Percentiles rank a stretch among this genome's conserved stretches.
phyloP scores from a whole-genome alignment of 805 yeast species.

The Metschnikowia baotianmanensis region DNA sequence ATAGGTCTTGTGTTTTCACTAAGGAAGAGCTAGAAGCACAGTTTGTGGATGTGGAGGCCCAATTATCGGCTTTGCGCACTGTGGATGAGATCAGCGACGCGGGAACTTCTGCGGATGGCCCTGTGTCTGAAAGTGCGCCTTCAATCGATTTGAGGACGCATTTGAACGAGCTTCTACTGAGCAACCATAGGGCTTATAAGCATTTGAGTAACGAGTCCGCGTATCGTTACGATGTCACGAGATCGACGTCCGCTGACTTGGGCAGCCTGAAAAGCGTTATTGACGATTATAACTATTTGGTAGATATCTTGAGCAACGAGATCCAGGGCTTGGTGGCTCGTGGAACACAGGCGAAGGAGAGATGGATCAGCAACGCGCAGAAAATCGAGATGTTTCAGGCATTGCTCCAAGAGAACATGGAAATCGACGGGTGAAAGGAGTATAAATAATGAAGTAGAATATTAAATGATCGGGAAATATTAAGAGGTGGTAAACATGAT shows the following conservation, averaged over 20 bases:
- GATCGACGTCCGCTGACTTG: constrained; percentile 21
- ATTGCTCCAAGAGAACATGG: constrained; percentile 18
- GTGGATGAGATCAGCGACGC: constrained; percentile 16
- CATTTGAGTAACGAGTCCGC: constrained; percentile 20
- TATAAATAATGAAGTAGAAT: neutral
- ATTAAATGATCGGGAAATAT: neutral
- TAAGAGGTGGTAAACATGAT: neutral
- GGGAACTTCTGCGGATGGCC: neutral
- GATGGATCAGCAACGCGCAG: constrained; percentile 36
- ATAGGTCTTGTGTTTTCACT: constrained; percentile 17
- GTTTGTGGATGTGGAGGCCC: constrained; percentile 20
- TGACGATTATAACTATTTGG: constrained; percentile 32
- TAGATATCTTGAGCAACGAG: constrained; percentile 23
- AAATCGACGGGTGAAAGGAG: constrained; percentile 6
- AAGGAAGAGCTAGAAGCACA: constrained; percentile 21
- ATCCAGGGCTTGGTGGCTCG: constrained; percentile 30
- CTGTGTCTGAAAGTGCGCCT: constrained; percentile 1
- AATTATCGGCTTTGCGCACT: constrained; percentile 16
- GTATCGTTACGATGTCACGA: constrained; percentile 26
- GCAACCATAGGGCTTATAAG: no score
- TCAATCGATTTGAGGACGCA: constrained; percentile 18
- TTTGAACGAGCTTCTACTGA: constrained; percentile 23
- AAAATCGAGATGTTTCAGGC: constrained; percentile 29
- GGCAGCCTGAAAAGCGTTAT: constrained; percentile 19
- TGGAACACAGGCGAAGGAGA: constrained; percentile 31